Percentiles rank a stretch among this genome's conserved stretches.
These are phyloP conservation scores for Helicostylum pulchrum DNA, from an alignment of 192 early-diverging fungal genomes.

Conservation along the genomic window DNA sequence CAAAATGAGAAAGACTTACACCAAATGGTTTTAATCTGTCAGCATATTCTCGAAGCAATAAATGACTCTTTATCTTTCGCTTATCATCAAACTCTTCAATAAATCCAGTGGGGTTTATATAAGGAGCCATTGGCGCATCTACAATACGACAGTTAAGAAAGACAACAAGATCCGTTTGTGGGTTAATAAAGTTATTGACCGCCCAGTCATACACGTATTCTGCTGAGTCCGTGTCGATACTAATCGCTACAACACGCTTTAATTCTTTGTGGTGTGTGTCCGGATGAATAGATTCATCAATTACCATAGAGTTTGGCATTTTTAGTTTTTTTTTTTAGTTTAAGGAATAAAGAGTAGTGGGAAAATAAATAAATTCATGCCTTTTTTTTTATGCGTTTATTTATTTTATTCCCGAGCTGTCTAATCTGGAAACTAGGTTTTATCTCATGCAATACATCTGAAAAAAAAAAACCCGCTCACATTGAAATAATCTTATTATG, in stretches of 20 bases:
- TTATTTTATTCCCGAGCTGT: too few species aligned
- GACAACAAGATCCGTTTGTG: slow-evolving; percentile 26
- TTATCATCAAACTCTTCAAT: slow-evolving; percentile 22
- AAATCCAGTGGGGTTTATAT: slow-evolving; percentile 21
- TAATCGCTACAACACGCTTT: slow-evolving; percentile 14
- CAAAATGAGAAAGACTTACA: slow-evolving; percentile 1
- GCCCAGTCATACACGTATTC: slow-evolving; percentile 36
- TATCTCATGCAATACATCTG: too few species aligned
- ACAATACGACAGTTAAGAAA: slow-evolving; percentile 18
- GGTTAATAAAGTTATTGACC: slow-evolving; percentile 26
- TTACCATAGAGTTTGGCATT: slow-evolving; percentile 1
- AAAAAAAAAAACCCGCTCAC: too few species aligned
- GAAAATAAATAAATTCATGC: background rate
- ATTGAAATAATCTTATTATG: too few species aligned
- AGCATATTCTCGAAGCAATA: slow-evolving; percentile 18
- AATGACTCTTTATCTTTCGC: slow-evolving; percentile 20
- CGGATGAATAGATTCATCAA: slow-evolving; percentile 3
- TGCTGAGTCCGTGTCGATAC: slow-evolving; percentile 22
- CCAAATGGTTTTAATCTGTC: slow-evolving; percentile 7
- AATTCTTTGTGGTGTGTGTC: slow-evolving; percentile 8
- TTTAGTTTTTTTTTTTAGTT: too few species aligned
- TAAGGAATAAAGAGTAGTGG: background rate
- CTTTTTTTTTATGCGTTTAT: too few species aligned
- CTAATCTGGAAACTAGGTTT: too few species aligned
- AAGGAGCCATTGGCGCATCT: slow-evolving; percentile 24